Conservation (phyloP, 2,329 filamentous ascomycete genomes). For the Aureobasidium sp. region DNA sequence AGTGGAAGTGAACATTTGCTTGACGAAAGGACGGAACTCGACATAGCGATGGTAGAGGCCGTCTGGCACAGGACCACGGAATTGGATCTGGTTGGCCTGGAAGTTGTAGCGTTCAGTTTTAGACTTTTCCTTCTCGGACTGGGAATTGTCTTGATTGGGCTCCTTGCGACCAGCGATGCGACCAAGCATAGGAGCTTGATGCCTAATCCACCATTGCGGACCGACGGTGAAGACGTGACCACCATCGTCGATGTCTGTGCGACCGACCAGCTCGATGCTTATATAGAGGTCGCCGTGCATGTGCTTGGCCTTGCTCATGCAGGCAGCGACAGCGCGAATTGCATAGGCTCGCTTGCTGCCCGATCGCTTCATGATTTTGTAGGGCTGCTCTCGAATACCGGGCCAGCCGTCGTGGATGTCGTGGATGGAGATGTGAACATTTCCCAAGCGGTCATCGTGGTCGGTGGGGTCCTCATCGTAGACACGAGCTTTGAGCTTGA, state of each 20-base stretch:
- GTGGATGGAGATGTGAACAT: constrained; percentile 62
- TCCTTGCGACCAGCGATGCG: constrained; percentile 61
- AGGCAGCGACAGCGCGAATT: constrained; percentile 57
- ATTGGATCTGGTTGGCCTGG: constrained; percentile 84
- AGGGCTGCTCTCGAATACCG: constrained; percentile 56
- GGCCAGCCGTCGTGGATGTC: constrained; percentile 56
- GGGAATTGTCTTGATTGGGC: constrained; percentile 34
- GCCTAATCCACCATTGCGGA: constrained; percentile 67
- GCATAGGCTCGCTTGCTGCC: constrained; percentile 82
- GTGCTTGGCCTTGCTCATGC: constrained; percentile 52
- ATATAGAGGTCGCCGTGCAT: constrained; percentile 64
- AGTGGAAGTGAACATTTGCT: constrained; percentile 72
- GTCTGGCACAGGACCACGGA: constrained; percentile 71
- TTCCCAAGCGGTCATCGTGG: constrained; percentile 79
- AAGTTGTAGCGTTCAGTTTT: constrained; percentile 63
- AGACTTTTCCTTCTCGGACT: constrained; percentile 35
- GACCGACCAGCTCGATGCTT: constrained; percentile 69
- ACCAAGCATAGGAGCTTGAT: constrained; percentile 84
- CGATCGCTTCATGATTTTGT: constrained; percentile 70
- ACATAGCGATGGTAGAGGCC: constrained; percentile 86
- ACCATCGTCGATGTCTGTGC: constrained; percentile 55
- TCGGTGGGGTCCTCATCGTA: constrained; percentile 88
- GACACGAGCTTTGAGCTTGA: constrained; percentile 73
- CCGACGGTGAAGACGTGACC: constrained; percentile 71
- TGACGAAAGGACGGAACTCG: constrained; percentile 84